Percentiles rank a stretch among this genome's conserved stretches.
These are phyloP conservation scores for Erodium maritimum DNA, from an alignment of 345 rosid genomes.

Conservation along the genomic window DNA sequence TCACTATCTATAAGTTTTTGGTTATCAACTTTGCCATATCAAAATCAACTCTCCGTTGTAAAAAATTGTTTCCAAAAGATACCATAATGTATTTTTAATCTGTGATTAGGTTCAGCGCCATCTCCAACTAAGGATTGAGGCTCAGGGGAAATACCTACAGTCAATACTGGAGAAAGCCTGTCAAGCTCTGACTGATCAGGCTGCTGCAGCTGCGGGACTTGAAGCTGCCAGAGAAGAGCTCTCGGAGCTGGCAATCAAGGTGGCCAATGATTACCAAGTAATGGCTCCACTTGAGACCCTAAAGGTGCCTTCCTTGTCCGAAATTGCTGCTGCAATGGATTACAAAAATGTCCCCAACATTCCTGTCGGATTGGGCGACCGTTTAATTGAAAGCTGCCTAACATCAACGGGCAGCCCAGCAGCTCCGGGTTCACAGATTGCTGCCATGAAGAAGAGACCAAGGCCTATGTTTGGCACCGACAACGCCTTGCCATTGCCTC, in stretches of 20 bases:
- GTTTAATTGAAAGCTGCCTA: slow-evolving; percentile 66
- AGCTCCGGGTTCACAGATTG: slow-evolving; percentile 40
- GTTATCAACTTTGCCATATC: no score
- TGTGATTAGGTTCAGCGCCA: slow-evolving; percentile 65
- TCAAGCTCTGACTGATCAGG: slow-evolving; percentile 70
- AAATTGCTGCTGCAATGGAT: slow-evolving; percentile 52
- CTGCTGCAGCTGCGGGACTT: slow-evolving; percentile 47
- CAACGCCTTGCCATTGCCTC: slow-evolving; percentile 30
- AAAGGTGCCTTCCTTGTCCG: slow-evolving; percentile 42
- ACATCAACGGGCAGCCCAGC: slow-evolving; percentile 53
- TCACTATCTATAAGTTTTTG: background rate
- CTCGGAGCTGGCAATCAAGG: slow-evolving; percentile 73
- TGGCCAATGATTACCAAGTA: slow-evolving; percentile 45
- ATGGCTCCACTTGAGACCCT: slow-evolving; percentile 34
- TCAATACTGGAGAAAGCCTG: slow-evolving; percentile 86
- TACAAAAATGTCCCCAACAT: slow-evolving; percentile 28
- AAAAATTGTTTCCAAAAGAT: background rate
- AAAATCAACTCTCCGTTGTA: no score
- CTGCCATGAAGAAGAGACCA: slow-evolving; percentile 50
- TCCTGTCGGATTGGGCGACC: slow-evolving; percentile 38
- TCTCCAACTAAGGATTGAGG: slow-evolving; percentile 78
- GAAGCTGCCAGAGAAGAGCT: slow-evolving; percentile 82
- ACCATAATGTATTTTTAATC: background rate
- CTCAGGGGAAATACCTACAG: slow-evolving; percentile 83
- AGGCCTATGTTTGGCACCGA: slow-evolving; percentile 38